Conservation (phyloP, 164 flowering plant species). For the Brasenia schreberi region DNA sequence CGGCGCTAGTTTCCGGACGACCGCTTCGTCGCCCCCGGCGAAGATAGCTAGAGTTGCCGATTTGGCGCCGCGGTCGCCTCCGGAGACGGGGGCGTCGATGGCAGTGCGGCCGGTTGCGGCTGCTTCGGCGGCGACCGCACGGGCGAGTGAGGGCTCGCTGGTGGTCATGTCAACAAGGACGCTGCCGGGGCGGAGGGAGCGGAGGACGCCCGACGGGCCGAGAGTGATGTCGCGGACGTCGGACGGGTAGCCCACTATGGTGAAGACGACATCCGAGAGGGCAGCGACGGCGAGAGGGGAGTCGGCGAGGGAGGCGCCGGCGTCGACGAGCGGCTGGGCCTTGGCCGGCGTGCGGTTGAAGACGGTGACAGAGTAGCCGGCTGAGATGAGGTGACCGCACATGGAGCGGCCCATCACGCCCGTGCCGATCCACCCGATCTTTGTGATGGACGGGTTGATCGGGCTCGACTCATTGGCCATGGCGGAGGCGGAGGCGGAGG, state of each 20-base stretch:
- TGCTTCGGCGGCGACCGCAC: slow-evolving; percentile 45
- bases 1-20: slow-evolving; percentile 31
- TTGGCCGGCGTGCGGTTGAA: slow-evolving; percentile 90
- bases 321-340: slow-evolving; percentile 58
- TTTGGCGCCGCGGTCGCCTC: slow-evolving; percentile 86
- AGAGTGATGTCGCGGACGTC: slow-evolving; percentile 80
- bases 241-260: slow-evolving; percentile 94
- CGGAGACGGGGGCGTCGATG: slow-evolving; percentile 90
- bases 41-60: slow-evolving; percentile 62
- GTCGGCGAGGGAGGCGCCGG: slow-evolving; percentile 57
- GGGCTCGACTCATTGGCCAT: slow-evolving; percentile 31
- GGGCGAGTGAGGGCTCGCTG: slow-evolving; percentile 84
- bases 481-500: slow-evolving; percentile 20
- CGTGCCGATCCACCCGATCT: slow-evolving; percentile 99
- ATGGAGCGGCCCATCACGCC: slow-evolving; percentile 94
- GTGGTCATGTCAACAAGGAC: slow-evolving; percentile 90
- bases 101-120: slow-evolving; percentile 31
- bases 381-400: slow-evolving; percentile 72
- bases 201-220: slow-evolving; percentile 58
- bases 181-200: slow-evolving; percentile 48
- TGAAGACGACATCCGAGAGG: slow-evolving; percentile 80
- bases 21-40: slow-evolving; percentile 67
- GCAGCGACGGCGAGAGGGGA: slow-evolving; percentile 68
- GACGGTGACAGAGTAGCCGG: slow-evolving; percentile 82
- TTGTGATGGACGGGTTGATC: slow-evolving; percentile 43